phyloP scores from a whole-genome alignment of 1,284 basidiomycete genomes.

The Takashimella tepidaria region DNA sequence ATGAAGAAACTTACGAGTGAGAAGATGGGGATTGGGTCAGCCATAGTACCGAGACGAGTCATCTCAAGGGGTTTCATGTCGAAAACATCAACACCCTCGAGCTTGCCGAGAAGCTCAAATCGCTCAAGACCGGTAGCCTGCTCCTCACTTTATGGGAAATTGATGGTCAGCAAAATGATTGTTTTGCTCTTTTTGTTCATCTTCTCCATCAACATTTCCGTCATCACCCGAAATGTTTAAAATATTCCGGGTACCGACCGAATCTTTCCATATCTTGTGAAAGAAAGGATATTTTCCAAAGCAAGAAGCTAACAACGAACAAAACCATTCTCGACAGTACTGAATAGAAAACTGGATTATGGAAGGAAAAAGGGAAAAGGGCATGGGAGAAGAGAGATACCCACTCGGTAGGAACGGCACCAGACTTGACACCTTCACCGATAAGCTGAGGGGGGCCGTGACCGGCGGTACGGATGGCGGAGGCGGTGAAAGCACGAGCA shows the following conservation, averaged over 20 bases:
- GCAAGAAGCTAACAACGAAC: not conserved
- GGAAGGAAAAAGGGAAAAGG: not conserved
- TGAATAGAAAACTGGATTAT: not conserved
- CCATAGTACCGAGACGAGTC: constrained; percentile 79
- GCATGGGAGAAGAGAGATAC: constrained; percentile 14
- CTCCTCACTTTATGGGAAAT: constrained; percentile 52
- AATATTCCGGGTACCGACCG: not conserved
- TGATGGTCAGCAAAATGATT: too few species aligned
- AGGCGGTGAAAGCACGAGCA: constrained; percentile 38
- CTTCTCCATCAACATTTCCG: too few species aligned
- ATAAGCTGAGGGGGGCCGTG: constrained; percentile 35
- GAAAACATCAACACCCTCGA: constrained; percentile 86
- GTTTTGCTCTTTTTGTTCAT: too few species aligned
- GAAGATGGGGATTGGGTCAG: constrained; percentile 80
- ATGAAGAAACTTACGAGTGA: constrained; percentile 65
- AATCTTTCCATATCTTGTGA: not conserved
- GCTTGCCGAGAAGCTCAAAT: constrained; percentile 81
- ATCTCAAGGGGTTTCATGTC: constrained; percentile 82
- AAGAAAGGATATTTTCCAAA: not conserved
- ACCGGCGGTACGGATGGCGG: constrained; percentile 29
- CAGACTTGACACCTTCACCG: constrained; percentile 42
- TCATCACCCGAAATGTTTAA: too few species aligned
- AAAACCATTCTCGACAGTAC: not conserved
- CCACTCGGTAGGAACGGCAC: constrained; percentile 46
- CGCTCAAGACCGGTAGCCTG: constrained; percentile 97